phyloP scores from a whole-genome alignment of 1,284 basidiomycete species.

The Tilletia walkeri region DNA sequence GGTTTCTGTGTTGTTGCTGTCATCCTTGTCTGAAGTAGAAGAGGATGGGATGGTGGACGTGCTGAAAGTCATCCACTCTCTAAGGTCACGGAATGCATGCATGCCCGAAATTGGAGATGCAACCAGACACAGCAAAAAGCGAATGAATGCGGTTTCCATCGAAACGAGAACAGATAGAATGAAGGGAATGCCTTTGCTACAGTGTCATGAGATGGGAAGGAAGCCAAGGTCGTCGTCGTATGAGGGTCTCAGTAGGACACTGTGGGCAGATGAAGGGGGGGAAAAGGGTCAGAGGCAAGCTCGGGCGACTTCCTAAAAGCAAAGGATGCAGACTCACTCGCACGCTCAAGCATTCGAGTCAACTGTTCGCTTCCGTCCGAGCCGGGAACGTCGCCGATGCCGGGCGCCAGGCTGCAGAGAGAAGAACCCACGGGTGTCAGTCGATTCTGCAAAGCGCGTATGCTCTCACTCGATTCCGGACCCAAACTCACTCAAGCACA shows the following conservation, averaged over 20 bases:
- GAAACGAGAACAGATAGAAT: no score
- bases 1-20: neutral
- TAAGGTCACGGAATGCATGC: no score
- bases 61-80: neutral
- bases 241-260: neutral
- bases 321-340: conserved; percentile 25
- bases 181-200: no score
- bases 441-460: no score
- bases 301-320: no score
- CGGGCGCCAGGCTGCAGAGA: conserved; percentile 32
- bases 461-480: no score
- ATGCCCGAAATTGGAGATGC: no score
- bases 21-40: neutral
- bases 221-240: neutral
- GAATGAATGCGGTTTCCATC: no score
- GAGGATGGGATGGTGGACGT: neutral
- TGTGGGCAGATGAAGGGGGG: neutral
- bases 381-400: conserved; percentile 68
- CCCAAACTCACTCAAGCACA: conserved; percentile 63
- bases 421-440: neutral
- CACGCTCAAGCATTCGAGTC: conserved; percentile 42
- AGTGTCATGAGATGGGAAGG: no score
- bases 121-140: no score
- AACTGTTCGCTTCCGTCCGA: conserved; percentile 56
- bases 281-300: conserved; percentile 15